Percentiles rank a stretch among this genome's conserved stretches.
These are phyloP conservation scores for Begonia peltatifolia DNA, from an alignment of 306 rosid genomes.

Conservation along the genomic window DNA sequence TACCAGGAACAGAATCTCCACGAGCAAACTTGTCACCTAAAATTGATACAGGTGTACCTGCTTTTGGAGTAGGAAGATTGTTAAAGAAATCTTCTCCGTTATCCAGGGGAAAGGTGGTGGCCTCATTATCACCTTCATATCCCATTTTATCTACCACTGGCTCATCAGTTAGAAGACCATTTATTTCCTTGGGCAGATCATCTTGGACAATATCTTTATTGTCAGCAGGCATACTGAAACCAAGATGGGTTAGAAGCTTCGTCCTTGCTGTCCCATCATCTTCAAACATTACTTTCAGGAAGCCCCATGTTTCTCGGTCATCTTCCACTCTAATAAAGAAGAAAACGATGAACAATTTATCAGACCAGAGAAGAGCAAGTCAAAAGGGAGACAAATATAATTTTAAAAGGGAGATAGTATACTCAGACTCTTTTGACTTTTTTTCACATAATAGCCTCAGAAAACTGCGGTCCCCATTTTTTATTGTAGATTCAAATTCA, in stretches of 20 bases:
- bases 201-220: constrained; percentile 42
- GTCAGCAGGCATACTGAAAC: constrained; percentile 58
- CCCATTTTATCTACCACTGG: constrained; percentile 27
- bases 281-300: constrained; percentile 91
- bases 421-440: constrained; percentile 57
- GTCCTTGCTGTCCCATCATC: constrained; percentile 94
- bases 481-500: constrained; percentile 85
- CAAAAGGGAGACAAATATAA: no score
- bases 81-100: constrained; percentile 98
- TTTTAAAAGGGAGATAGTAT: no score
- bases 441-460: constrained; percentile 70
- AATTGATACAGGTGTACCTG: constrained; percentile 65
- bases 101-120: constrained; percentile 36
- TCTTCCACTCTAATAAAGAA: constrained; percentile 47
- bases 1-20: constrained; percentile 27
- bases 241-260: constrained; percentile 79
- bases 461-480: constrained; percentile 69
- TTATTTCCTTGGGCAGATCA: constrained; percentile 50
- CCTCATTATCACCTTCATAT: constrained; percentile 30
- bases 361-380: no score
- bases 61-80: constrained; percentile 95
- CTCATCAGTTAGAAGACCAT: constrained; percentile 50
- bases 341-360: no score
- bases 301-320: constrained; percentile 95
- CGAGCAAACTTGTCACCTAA: constrained; percentile 36